A percentile compares a stretch with the other conserved stretches of the same genome.
phyloP scores from a whole-genome alignment of 106 monocot species.

The Dioscorea zingiberensis region DNA sequence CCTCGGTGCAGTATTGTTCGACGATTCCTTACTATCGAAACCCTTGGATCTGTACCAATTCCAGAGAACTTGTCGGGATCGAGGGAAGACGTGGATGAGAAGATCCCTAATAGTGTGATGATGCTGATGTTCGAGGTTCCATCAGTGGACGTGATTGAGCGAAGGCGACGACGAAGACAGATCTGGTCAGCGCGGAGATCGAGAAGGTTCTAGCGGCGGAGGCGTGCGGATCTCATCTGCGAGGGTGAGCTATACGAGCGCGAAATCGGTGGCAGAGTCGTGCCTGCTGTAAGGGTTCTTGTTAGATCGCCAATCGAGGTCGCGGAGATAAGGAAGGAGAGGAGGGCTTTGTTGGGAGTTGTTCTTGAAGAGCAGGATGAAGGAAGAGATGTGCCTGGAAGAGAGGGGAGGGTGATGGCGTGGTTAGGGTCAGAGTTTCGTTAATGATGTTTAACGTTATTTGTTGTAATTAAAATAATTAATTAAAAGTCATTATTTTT shows the following conservation, averaged over 20 bases:
- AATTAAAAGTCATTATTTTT: too few relatives aligned
- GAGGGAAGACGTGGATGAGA: slow-evolving; percentile 3
- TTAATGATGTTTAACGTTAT: too few relatives aligned
- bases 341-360: slow-evolving; percentile 41
- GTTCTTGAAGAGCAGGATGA: slow-evolving; percentile 27
- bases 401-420: background rate
- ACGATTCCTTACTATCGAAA: slow-evolving; percentile 67
- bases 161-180: slow-evolving; percentile 13
- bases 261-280: too few relatives aligned
- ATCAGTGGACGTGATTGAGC: slow-evolving; percentile 19
- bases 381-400: slow-evolving; percentile 1
- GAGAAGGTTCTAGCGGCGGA: too few relatives aligned
- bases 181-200: slow-evolving; percentile 39
- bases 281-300: slow-evolving; percentile 41
- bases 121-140: background rate
- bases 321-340: slow-evolving; percentile 11
- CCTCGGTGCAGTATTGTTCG: slow-evolving; percentile 20
- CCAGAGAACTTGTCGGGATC: background rate
- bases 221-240: too few relatives aligned
- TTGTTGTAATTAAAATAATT: too few relatives aligned
- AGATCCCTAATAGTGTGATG: background rate
- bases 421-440: slow-evolving; percentile 20
- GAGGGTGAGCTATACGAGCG: too few relatives aligned
- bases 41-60: slow-evolving; percentile 35
- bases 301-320: slow-evolving; percentile 22